Evolutionary conservation across 1,284 basidiomycete species (phyloP).

Genomic region (Paramarasmius palmivorus): DNA sequence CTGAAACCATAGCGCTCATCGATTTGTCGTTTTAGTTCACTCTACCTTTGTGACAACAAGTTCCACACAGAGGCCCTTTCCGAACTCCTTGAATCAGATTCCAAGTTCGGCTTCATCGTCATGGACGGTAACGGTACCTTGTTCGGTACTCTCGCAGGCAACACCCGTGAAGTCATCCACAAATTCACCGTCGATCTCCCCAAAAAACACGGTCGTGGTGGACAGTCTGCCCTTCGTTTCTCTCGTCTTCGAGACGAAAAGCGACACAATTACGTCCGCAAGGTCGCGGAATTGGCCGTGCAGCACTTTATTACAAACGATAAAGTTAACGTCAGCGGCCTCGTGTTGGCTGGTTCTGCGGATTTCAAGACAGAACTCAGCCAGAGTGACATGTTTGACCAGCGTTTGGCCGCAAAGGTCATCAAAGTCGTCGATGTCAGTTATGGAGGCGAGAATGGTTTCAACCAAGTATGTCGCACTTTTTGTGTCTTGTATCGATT

Average conservation of each 20-base stretch:
- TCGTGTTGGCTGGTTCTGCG: conserved; percentile 97
- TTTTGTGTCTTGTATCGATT: not conserved
- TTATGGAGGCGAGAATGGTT: conserved; percentile 99
- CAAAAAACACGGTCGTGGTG: conserved; percentile 99
- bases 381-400: conserved; percentile 97
- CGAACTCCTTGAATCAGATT: conserved; percentile 96
- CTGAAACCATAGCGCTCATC: not conserved
- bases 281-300: conserved; percentile 95
- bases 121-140: conserved; percentile 99
- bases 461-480: conserved; percentile 77
- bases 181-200: conserved; percentile 99
- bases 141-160: conserved; percentile 95
- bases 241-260: conserved; percentile 99
- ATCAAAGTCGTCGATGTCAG: conserved; percentile 99
- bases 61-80: conserved; percentile 98
- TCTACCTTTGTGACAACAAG: conserved; percentile 99
- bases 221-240: conserved; percentile 99
- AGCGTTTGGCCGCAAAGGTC: conserved; percentile 83
- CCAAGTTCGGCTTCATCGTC: conserved; percentile 98
- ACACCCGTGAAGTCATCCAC: conserved; percentile 96
- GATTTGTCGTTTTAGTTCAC: conserved; percentile 66
- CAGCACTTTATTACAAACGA: conserved; percentile 98
- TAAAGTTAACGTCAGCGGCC: conserved; percentile 96
- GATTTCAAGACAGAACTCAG: conserved; percentile 99
- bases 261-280: conserved; percentile 99